Percentiles rank a stretch among this genome's conserved stretches.
phyloP scores from a whole-genome alignment of 805 yeast species.

The Candida pini region DNA sequence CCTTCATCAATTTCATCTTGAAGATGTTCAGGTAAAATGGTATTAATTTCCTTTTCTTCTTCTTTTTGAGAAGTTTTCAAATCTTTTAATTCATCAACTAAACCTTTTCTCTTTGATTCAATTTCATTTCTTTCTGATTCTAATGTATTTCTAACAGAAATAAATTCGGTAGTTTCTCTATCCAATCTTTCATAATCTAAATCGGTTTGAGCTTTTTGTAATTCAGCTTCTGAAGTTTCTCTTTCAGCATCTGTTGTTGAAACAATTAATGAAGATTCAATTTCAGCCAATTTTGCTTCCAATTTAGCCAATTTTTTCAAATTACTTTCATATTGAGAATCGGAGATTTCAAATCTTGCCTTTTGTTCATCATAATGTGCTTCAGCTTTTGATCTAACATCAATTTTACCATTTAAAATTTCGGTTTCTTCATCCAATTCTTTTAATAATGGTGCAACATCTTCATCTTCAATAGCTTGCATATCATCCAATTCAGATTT shows the following conservation, averaged over 20 bases:
- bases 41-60: conserved; percentile 43
- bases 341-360: conserved; percentile 38
- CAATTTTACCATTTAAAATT: conserved; percentile 44
- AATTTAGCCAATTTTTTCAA: conserved; percentile 39
- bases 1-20: conserved; percentile 27
- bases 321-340: conserved; percentile 37
- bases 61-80: conserved; percentile 31
- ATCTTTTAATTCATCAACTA: conserved; percentile 32
- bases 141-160: conserved; percentile 31
- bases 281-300: conserved; percentile 34
- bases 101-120: conserved; percentile 33
- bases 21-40: conserved; percentile 49
- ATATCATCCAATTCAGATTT: conserved; percentile 39
- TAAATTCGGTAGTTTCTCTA: conserved; percentile 24
- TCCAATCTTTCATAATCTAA: conserved; percentile 25
- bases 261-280: conserved; percentile 33
- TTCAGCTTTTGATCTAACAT: conserved; percentile 42
- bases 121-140: conserved; percentile 38
- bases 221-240: conserved; percentile 22
- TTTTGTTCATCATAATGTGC: conserved; percentile 40
- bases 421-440: conserved; percentile 45
- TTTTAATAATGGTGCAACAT: conserved; percentile 48
- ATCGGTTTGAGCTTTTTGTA: conserved; percentile 19
- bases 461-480: conserved; percentile 49
- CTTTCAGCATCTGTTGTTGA: conserved; percentile 26